Evolutionary conservation across 106 monocot genomes (phyloP).

Genomic region (Dendrobium catenatum): DNA sequence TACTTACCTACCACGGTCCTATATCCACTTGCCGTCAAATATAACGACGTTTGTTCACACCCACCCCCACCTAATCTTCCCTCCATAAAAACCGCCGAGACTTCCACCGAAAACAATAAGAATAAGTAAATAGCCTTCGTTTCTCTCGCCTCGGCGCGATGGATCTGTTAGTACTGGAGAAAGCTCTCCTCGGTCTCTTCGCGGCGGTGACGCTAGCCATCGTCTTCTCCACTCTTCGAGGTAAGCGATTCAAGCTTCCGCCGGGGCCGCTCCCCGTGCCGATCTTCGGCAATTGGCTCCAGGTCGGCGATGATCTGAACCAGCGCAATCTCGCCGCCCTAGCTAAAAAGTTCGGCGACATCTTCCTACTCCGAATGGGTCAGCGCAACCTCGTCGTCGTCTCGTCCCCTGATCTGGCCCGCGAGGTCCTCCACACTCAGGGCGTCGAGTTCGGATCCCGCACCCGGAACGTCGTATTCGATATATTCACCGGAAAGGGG

Average conservation of each 20-base stretch:
- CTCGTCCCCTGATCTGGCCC: constrained; percentile 44
- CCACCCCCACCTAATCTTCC: neutral
- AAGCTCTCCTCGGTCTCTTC: constrained; percentile 40
- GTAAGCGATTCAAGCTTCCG: constrained; percentile 25
- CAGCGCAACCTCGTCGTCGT: constrained; percentile 44
- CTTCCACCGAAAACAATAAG: neutral
- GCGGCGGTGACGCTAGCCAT: constrained; percentile 30
- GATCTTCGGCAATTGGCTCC: constrained; percentile 59
- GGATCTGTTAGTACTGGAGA: constrained; percentile 42
- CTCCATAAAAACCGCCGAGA: neutral
- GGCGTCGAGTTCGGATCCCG: constrained; percentile 64
- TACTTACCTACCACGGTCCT: neutral
- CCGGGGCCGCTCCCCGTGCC: constrained; percentile 47
- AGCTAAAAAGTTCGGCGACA: constrained; percentile 34
- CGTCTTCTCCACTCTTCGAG: constrained; percentile 23
- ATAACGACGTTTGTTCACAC: neutral
- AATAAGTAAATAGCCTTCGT: too few species aligned
- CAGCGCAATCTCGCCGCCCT: constrained; percentile 35
- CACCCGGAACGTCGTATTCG: constrained; percentile 49
- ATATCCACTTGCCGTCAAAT: neutral
- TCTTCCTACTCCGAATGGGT: constrained; percentile 47
- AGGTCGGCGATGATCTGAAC: constrained; percentile 56
- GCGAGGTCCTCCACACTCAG: constrained; percentile 52
- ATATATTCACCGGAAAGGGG: constrained; percentile 53
- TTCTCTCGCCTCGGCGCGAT: constrained; percentile 6